Evolutionary conservation across 306 rosid species (phyloP), one percentile per base, ranked within the genome.

Genomic region (Amphicarpaea edgeworthii): DNA sequence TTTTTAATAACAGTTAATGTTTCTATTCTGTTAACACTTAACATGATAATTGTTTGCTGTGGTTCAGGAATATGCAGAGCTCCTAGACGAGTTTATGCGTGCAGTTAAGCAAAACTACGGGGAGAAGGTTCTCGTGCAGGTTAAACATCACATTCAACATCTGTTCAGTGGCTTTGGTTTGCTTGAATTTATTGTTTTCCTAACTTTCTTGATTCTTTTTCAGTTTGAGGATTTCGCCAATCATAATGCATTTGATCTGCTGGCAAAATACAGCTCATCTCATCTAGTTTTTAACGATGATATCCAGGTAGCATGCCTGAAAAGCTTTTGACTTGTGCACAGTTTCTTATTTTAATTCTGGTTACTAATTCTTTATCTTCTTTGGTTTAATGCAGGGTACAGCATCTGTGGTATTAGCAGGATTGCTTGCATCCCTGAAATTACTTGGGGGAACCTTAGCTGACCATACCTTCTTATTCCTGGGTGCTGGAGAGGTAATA

Each of bases 251-350:
- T 95, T 95, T 40, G 88, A 90, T 85, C 91, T 95, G 89, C 93
- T 95, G 73, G 77, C 70, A 7, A 87, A 76, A 81, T 95, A 92
- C 86, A 84, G 93, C 73, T 81, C 89, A 69, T 87, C 92, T 34
- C 98, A 95, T 83, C 98, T 95, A 57, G 98, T 95, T 74, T 95
- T 95, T 45, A 95, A 95, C 42, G 98, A 95, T 79, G 98, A 94
- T 68, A 94, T 94, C 14, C 98, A 95, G 88, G 98, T 95, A 87
- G 57, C 32, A 23, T 8, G 20, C 28, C 38, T 57, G 12, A 70
- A 53, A 59, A 6, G 5, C 23, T 82, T 82, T 72, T 34, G 46
- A 66, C 24, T 30, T 15, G 21, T 57, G 58, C 43, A 50, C 26
- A 34, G 12, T 70, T 70, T 60, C 82, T 41, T 68, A 20, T 41